Percentiles rank a stretch among this genome's conserved stretches.
These are phyloP conservation scores for Erodium maritimum DNA, from an alignment of 345 rosid genomes.

Conservation along the genomic window DNA sequence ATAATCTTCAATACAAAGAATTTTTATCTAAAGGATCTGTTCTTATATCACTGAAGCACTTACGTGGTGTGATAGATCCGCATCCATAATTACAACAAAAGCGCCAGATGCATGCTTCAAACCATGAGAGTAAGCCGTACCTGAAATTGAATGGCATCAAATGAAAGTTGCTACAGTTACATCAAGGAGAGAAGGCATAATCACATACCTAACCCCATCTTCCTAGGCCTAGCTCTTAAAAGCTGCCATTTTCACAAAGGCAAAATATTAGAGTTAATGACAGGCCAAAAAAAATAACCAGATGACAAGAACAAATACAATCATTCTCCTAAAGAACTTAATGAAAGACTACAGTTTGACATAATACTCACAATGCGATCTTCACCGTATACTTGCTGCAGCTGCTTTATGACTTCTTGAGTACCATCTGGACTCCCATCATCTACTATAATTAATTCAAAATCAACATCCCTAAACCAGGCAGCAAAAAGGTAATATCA, in stretches of 20 bases:
- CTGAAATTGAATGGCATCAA: slow-evolving; percentile 27
- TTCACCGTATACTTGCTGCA: slow-evolving; percentile 73
- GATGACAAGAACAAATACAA: too few relatives aligned
- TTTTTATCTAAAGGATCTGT: too few relatives aligned
- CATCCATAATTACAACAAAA: slow-evolving; percentile 94
- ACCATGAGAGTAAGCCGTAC: slow-evolving; percentile 88
- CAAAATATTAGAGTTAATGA: neutral
- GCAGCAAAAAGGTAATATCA: neutral
- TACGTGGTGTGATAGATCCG: slow-evolving; percentile 98
- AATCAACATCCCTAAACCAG: slow-evolving; percentile 55
- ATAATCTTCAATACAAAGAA: too few relatives aligned
- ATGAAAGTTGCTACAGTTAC: neutral
- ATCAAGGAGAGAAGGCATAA: slow-evolving; percentile 1
- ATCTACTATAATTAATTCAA: slow-evolving; percentile 84
- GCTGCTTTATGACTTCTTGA: slow-evolving; percentile 69
- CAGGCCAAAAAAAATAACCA: neutral
- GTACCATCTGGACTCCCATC: slow-evolving; percentile 99
- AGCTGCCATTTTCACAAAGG: slow-evolving; percentile 37
- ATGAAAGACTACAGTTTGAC: too few relatives aligned
- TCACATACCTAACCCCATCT: slow-evolving; percentile 82
- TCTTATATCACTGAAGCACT: slow-evolving; percentile 13
- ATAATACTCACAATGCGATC: slow-evolving; percentile 54
- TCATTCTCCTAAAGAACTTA: too few relatives aligned
- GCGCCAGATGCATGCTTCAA: slow-evolving; percentile 87
- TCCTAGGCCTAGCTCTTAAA: slow-evolving; percentile 70